Percentiles rank a stretch among this genome's conserved stretches.
phyloP scores from a whole-genome alignment of 345 rosid species.

The Eucalyptus sp. region DNA sequence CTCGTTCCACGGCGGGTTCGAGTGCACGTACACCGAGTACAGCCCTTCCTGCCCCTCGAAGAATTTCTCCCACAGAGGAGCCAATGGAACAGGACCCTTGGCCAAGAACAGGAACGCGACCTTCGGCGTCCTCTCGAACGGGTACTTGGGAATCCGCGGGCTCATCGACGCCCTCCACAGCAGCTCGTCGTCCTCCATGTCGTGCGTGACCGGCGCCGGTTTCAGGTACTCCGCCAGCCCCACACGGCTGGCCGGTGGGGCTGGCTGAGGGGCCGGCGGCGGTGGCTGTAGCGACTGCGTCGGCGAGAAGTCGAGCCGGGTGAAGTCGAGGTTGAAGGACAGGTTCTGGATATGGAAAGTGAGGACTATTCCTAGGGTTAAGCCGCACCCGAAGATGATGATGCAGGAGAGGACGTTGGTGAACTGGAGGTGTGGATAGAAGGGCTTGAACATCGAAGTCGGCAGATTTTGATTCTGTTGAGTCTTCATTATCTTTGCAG shows the following conservation, averaged over 20 bases:
- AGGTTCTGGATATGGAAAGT: constrained; percentile 28
- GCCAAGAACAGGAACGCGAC: constrained; percentile 46
- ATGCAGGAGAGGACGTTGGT: constrained; percentile 26
- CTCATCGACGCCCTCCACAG: constrained; percentile 29
- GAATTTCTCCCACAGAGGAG: constrained; percentile 38
- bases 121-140: constrained; percentile 20
- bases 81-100: constrained; percentile 27
- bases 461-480: constrained; percentile 12
- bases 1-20: constrained; percentile 26
- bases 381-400: constrained; percentile 39
- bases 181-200: constrained; percentile 59
- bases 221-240: constrained; percentile 28
- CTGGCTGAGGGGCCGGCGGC: background rate
- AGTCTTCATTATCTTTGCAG: background rate
- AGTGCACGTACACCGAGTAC: constrained; percentile 35
- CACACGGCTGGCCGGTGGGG: background rate
- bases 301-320: constrained; percentile 6
- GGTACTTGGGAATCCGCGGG: constrained; percentile 1
- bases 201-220: constrained; percentile 31
- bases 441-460: constrained; percentile 6
- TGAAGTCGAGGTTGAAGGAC: constrained; percentile 10
- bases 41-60: constrained; percentile 28
- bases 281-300: background rate
- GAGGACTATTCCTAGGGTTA: constrained; percentile 41
- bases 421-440: constrained; percentile 28